Evolutionary conservation across 306 rosid genomes (phyloP).

Genomic region (Abrus pulchellus): DNA sequence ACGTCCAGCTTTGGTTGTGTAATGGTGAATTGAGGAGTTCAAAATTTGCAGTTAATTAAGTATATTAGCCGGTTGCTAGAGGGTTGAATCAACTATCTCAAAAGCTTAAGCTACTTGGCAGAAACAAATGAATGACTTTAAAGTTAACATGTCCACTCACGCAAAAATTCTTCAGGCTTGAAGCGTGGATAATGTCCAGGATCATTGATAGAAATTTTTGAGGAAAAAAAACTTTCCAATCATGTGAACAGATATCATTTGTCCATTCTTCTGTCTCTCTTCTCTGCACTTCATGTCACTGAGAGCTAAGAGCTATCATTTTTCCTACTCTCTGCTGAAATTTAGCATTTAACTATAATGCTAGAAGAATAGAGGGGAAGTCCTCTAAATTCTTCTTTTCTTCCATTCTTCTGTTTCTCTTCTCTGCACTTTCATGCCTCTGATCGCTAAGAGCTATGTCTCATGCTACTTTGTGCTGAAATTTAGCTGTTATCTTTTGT

Average conservation of each 20-base stretch:
- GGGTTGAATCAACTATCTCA: background rate
- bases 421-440: background rate
- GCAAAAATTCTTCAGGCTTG: background rate
- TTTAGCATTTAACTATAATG: background rate
- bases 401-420: background rate
- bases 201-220: no score
- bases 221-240: background rate
- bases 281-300: background rate
- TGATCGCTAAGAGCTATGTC: background rate
- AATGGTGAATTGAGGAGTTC: slow-evolving; percentile 23
- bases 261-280: background rate
- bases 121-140: background rate
- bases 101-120: background rate
- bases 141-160: background rate
- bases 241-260: background rate
- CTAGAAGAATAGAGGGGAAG: background rate
- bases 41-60: background rate
- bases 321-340: background rate
- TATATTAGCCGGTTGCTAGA: slow-evolving; percentile 2
- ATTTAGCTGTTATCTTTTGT: background rate
- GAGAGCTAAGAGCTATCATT: background rate
- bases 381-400: background rate
- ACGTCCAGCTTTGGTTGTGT: slow-evolving; percentile 27
- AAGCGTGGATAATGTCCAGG: background rate
- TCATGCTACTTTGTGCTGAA: background rate